Conservation (phyloP, 495 filamentous ascomycete species). For the Lentithecium fluviatile region DNA sequence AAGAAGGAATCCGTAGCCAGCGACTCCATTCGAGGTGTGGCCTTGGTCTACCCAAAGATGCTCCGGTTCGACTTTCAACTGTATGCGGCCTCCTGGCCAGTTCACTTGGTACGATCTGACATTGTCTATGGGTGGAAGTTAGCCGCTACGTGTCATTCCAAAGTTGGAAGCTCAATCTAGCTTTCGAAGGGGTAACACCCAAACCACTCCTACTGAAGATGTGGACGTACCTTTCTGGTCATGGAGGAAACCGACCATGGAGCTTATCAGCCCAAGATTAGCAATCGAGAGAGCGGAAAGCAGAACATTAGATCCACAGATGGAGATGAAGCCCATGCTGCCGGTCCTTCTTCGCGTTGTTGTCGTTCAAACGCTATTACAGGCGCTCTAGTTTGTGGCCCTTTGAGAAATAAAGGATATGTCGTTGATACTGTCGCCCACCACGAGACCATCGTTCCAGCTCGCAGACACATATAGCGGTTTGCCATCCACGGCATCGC, state of each 20-base stretch:
- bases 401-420: too few species aligned
- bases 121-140: conserved; percentile 1
- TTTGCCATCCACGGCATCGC: background rate
- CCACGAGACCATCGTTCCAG: too few species aligned
- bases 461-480: too few species aligned
- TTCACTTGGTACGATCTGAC: conserved; percentile 42
- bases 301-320: conserved; percentile 19
- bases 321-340: conserved; percentile 22
- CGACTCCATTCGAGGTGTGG: conserved; percentile 52
- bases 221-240: background rate
- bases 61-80: conserved; percentile 46
- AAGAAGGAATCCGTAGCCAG: conserved; percentile 51
- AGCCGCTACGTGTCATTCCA: too few species aligned
- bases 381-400: too few species aligned
- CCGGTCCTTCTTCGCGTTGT: background rate
- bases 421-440: too few species aligned
- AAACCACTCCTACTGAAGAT: too few species aligned
- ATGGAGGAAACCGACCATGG: conserved; percentile 52
- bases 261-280: conserved; percentile 44
- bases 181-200: too few species aligned
- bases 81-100: conserved; percentile 37
- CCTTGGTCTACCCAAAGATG: conserved; percentile 50
- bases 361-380: too few species aligned
- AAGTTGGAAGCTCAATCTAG: too few species aligned
- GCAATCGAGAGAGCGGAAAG: conserved; percentile 29